Evolutionary conservation across 1,139 yeast species (phyloP), one percentile per base, ranked within the genome.

Genomic region (Debaryomyces nepalensis): DNA sequence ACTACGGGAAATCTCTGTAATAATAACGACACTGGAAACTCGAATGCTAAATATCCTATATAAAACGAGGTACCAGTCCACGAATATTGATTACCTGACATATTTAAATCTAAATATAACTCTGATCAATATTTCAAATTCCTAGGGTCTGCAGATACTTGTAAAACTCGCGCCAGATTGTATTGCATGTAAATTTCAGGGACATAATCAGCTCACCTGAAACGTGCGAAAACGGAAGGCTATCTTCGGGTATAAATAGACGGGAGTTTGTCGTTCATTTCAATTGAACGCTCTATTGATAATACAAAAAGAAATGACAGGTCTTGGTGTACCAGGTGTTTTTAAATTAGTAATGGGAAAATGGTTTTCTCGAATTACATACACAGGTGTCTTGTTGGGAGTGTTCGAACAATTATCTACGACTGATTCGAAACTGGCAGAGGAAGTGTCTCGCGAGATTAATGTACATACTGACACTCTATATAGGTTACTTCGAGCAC

Each of bases 61-160:
- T 79, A 79, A 47, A 79, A 79, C 1, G 81, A 68, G 9, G 80
- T 65, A 30, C 81, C 82, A 11, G 70, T 66, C 82, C 82, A 79
- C 3, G 79, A 65, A 52, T 79, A 80, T 59, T 65, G 66, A 38
- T 66, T 56, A 21, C 81, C 79, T 10, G 50, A 54, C 82, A 79
- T 75, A 6, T 69, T 47, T 42, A 76, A 61, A 43, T 74, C 79
- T 3, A n/a, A n/a, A n/a, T n/a, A n/a, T n/a, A n/a, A n/a, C n/a
- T n/a, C n/a, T n/a, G n/a, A n/a, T n/a, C n/a, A n/a, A n/a, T n/a
- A n/a, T n/a, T n/a, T n/a, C n/a, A n/a, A n/a, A n/a, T n/a, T n/a
- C n/a, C n/a, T n/a, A n/a, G n/a, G n/a, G n/a, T n/a, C n/a, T n/a
- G n/a, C n/a, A n/a, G n/a, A n/a, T n/a, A n/a, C n/a, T n/a, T n/a